A percentile compares a stretch with the other conserved stretches of the same genome.
phyloP scores from a whole-genome alignment of 2,329 filamentous ascomycete species.

The Trichophyton benhamiae region DNA sequence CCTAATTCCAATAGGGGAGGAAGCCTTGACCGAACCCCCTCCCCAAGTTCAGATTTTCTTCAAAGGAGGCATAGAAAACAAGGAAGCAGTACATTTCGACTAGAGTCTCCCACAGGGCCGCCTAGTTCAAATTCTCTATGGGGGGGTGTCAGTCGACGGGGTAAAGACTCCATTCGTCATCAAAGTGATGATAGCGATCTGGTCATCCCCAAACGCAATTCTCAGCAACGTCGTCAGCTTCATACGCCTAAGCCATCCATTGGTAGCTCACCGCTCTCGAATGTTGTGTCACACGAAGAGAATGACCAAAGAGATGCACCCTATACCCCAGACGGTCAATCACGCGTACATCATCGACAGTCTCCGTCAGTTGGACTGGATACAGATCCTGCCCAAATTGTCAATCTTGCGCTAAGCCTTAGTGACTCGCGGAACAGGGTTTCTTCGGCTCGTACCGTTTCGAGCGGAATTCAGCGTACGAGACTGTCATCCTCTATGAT shows the following conservation, averaged over 20 bases:
- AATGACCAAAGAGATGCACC: neutral
- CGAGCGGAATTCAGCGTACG: conserved; percentile 1
- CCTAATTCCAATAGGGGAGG: neutral
- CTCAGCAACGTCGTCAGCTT: neutral
- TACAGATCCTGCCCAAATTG: conserved; percentile 75
- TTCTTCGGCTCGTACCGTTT: conserved; percentile 7
- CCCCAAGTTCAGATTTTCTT: neutral
- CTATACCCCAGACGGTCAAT: neutral
- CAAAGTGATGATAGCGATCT: neutral
- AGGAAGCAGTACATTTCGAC: conserved; percentile 12
- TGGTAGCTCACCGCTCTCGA: conserved; percentile 2
- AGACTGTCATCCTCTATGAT: conserved; percentile 4
- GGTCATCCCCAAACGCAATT: neutral
- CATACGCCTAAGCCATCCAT: neutral
- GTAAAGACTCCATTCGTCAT: neutral
- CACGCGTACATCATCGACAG: neutral
- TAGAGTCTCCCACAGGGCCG: conserved; percentile 4
- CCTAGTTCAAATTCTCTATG: neutral
- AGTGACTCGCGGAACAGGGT: conserved; percentile 53
- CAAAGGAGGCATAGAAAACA: conserved; percentile 9
- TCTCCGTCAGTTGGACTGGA: conserved; percentile 37
- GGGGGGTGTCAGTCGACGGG: neutral
- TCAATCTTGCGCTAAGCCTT: conserved; percentile 79
- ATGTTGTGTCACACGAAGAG: neutral
- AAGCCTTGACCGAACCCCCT: neutral